Evolutionary conservation across 169 alveolate genomes (phyloP).

Genomic region (Plasmodium blacklocki): DNA sequence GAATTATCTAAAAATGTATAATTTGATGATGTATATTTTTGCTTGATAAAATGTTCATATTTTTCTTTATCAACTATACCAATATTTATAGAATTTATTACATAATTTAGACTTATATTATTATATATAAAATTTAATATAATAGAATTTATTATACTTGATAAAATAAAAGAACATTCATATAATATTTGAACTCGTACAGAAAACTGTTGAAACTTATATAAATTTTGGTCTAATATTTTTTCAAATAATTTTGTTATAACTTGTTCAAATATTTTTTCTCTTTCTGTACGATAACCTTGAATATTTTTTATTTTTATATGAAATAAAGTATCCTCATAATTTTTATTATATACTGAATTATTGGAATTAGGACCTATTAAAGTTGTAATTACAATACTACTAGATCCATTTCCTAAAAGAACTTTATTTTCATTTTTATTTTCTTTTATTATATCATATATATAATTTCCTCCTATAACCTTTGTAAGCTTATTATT

Average conservation of each 20-base stretch:
- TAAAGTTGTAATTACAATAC: slow-evolving; percentile 30
- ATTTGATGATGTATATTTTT: neutral
- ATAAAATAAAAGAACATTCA: slow-evolving; percentile 32
- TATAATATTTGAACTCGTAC: slow-evolving; percentile 24
- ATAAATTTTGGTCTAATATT: slow-evolving; percentile 27
- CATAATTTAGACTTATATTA: slow-evolving; percentile 48
- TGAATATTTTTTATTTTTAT: slow-evolving; percentile 48
- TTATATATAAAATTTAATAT: slow-evolving; percentile 31
- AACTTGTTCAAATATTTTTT: slow-evolving; percentile 35
- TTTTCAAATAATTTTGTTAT: slow-evolving; percentile 29
- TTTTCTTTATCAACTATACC: slow-evolving; percentile 38
- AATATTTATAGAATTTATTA: slow-evolving; percentile 23
- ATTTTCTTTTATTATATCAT: slow-evolving; percentile 4
- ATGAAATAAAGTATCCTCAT: slow-evolving; percentile 21
- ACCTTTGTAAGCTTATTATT: slow-evolving; percentile 28
- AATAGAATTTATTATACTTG: slow-evolving; percentile 41
- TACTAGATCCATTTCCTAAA: slow-evolving; percentile 53
- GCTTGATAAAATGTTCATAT: slow-evolving; percentile 2
- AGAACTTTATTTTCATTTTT: slow-evolving; percentile 1
- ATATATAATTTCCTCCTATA: slow-evolving; percentile 44
- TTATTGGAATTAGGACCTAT: slow-evolving; percentile 40
- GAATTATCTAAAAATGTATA: neutral
- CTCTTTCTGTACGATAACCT: slow-evolving; percentile 46
- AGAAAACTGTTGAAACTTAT: slow-evolving; percentile 48
- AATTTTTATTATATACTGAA: slow-evolving; percentile 25